Evolutionary conservation across 2,329 filamentous ascomycete genomes (phyloP), one percentile per base, ranked within the genome.

Genomic region (Botryotinia globosa): DNA sequence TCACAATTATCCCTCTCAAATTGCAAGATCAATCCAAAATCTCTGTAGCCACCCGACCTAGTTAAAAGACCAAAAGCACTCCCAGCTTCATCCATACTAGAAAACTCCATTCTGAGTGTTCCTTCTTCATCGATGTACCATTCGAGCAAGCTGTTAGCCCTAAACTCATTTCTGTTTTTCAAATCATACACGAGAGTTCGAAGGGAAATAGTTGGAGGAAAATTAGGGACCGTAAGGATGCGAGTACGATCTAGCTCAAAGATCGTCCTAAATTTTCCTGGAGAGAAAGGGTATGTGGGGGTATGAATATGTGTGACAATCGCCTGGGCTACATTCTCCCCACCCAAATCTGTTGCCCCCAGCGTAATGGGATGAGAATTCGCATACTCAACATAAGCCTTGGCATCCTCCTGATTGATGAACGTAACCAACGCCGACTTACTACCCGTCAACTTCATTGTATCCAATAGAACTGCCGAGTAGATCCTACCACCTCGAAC

Each of bases 1-100:
- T 74, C 73, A 67, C 78, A 80, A 22, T 75, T 75, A 73, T 80
- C 79, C 25, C 48, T 44, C 48, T 74, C 75, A 61, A 75, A 79
- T 3, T 45, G 20, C 9, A 77, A 74, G 1, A 42, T 12, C 12
- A 77, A 72, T 12, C 72, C 37, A 16, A 76, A 37, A 8, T 59
- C 62, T 16, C 73, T 58, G 37, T 78, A 78, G 14, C 16, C 18
- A 14, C 25, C n/a, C 44, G 72, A 74, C 18, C 20, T 56, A 3
- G 65, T 72, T 2, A 80, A 39, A 18, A 78, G 74, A 5, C 63
- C 72, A 59, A 68, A 77, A 6, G 76, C 73, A 29, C 39, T 68
- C 10, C 73, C 72, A 1, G 79, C 78, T 20, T 67, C 62, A 20
- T 68, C 65, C 3, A 79, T 45, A 45, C 68, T 76, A 0, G 75